Percentiles rank a stretch among this genome's conserved stretches.
These are phyloP conservation scores for Rhizopus microsporus DNA, from an alignment of 371 early-diverging fungal genomes.

Conservation along the genomic window DNA sequence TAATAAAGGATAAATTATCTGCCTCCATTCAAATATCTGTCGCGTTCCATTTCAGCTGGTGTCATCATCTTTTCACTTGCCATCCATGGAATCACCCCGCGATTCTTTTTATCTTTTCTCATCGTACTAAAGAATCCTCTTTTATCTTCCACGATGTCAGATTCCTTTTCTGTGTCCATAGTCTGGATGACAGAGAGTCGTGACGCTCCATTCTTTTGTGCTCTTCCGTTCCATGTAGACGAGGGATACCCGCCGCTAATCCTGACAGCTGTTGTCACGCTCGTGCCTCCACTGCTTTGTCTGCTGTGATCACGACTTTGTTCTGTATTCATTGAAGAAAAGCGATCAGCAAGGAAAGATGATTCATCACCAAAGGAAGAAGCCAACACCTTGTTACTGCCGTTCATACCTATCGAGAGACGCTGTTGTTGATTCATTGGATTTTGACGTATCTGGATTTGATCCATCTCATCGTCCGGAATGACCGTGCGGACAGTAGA, in stretches of 20 bases:
- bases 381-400: conserved; percentile 17
- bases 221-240: conserved; percentile 24
- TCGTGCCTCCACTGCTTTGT: conserved; percentile 24
- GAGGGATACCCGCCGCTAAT: conserved; percentile 15
- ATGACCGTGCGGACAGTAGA: conserved; percentile 27
- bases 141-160: conserved; percentile 5
- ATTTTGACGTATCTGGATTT: conserved; percentile 10
- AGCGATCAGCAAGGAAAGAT: conserved; percentile 2
- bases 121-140: conserved; percentile 25
- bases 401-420: conserved; percentile 1
- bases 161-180: conserved; percentile 1
- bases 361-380: conserved; percentile 8
- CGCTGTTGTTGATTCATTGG: conserved; percentile 5
- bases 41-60: conserved; percentile 37
- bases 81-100: conserved; percentile 27
- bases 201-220: neutral
- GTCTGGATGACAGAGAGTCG: conserved; percentile 12
- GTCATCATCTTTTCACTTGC: conserved; percentile 11
- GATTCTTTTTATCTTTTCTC: conserved; percentile 22
- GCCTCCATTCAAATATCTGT: conserved; percentile 23
- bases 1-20: neutral
- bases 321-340: conserved; percentile 8
- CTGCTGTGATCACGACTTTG: conserved; percentile 18
- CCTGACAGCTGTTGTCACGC: conserved; percentile 21
- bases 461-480: conserved; percentile 10